These are phyloP conservation scores for Plasmodium chabaudi DNA, from an alignment of 169 alveolate species.

Conservation along the genomic window DNA sequence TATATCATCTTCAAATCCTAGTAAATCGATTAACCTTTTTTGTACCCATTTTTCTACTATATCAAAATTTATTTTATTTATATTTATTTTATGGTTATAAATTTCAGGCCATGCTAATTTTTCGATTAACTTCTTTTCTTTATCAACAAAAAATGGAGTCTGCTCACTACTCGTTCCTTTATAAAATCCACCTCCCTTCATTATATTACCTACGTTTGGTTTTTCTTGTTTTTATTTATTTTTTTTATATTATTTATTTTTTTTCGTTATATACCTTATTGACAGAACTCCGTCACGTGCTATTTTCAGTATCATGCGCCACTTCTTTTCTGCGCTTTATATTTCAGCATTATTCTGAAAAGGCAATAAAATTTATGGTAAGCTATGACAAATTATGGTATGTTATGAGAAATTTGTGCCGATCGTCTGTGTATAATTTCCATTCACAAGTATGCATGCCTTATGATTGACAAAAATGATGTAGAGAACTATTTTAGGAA, in stretches of 20 bases:
- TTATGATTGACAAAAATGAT: too few species aligned
- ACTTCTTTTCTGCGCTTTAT: background rate
- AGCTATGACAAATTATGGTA: too few species aligned
- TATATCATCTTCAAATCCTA: slow-evolving; percentile 87
- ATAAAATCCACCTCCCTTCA: slow-evolving; percentile 54
- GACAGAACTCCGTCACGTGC: background rate
- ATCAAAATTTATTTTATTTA: slow-evolving; percentile 81
- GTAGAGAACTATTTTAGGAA: too few species aligned
- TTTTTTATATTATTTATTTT: too few species aligned
- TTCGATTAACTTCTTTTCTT: slow-evolving; percentile 84
- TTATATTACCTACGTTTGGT: background rate
- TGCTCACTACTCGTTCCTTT: slow-evolving; percentile 80
- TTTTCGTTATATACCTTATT: background rate
- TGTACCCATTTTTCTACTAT: slow-evolving; percentile 84
- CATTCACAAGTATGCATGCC: too few species aligned
- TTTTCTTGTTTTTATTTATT: background rate
- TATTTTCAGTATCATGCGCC: background rate
- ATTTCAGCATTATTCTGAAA: background rate
- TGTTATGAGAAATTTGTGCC: too few species aligned
- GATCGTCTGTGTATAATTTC: too few species aligned
- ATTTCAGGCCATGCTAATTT: slow-evolving; percentile 85
- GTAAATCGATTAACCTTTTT: slow-evolving; percentile 82
- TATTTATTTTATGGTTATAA: slow-evolving; percentile 79
- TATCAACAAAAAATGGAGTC: slow-evolving; percentile 84
- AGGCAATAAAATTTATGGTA: background rate